Base-by-base conservation (phyloP, 495 filamentous ascomycete species). In the Neurospora tetraspora region DNA sequence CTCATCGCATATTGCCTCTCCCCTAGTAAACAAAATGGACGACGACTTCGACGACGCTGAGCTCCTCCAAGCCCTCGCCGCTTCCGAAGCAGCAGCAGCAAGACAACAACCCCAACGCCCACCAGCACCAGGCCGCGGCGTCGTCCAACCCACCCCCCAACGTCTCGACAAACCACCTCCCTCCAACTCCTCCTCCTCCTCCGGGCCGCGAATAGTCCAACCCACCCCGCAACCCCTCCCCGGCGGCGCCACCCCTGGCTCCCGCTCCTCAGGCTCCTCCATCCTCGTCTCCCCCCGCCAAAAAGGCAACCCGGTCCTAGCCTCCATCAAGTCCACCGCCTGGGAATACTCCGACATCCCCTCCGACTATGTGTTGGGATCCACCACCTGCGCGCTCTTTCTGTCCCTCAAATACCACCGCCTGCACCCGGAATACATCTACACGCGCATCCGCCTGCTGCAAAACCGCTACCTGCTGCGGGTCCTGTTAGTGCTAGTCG, bases 261-360 rank as follows among this genome's bases (percentile, higher is more conserved):
- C 83, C 42, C 89, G 90, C 71, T 85, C 90, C 27, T 89, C 87
- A 0, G 90, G 93, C 3, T 93, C 91, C 20, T 88, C 92, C 16
- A 94, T 98, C 70, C 85, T 96, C 39, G 94, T 98, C 36, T 96
- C 94, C 10, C 85, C 87, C 0, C 82, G 87, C 16, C 94, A 99
- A 79, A 97, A 97, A 80, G 96, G 96, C 61, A 99, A 99, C 79
- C 96, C 96, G 1, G 92, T 97, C 70, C 83, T 99, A 68, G 91
- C 92, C 72, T 87, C 91, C 78, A 86, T 99, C 70, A 89, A 90
- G 69, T 89, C 91, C 4, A 81, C 97, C n/a, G 88, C 94, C 1
- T 99, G 96, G 96, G 96, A 98, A 81, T 99, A 97, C 79, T 92
- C 92, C 47, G 94, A 98, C 79, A 97, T 97, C 10, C 91, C 91